Base-by-base conservation (phyloP, 2,329 filamentous ascomycete species). In the Curvularia sp. region DNA sequence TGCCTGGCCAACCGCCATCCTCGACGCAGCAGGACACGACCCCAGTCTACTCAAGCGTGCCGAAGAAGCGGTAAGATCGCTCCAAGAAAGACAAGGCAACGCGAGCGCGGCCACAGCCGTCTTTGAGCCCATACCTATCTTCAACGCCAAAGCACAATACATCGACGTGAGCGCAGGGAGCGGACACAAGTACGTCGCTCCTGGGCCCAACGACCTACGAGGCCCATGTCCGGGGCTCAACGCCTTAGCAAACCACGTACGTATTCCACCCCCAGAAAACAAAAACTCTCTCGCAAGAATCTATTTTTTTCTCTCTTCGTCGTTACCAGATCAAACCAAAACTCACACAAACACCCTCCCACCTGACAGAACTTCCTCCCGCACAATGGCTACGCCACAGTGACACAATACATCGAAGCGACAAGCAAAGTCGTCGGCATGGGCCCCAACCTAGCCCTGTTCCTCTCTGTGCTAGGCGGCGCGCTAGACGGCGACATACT, bases 161-260 rank as follows among this genome's bases (percentile, higher is more conserved):
- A 59, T 70, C 53, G 57, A 70, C 21, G 58, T 70, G 3, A 59
- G 57, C 9, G 49, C 51, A 10, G 66, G 67, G 15, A 66, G 61
- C 18, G 67, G 67, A 1, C 66, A 70, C 42, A 65, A 70, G 36
- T 70, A 68, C 23, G 61, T 65, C n/a, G 52, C 67, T n/a, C 67
- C 67, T n/a, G 63, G 64, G 4, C 57, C 64, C 10, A 59, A 59
- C 15, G 67, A 70, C 34, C 61, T 70, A n/a, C 58, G 67, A 49
- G 67, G 67, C 3, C 67, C 67, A 21, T 70, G 67, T 39, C 67
- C 67, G 2, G 67, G 67, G n/a, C 53, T 70, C 3, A 70, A 70
- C 18, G 67, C 67, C 2, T 63, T 70, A 53, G 67, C 67, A 15
- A 70, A 70, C 42, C 67, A 70, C 28, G 64, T 68, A 50, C 43